Conservation (phyloP, 768 basidiomycete species). For the Boletellus ananas region DNA sequence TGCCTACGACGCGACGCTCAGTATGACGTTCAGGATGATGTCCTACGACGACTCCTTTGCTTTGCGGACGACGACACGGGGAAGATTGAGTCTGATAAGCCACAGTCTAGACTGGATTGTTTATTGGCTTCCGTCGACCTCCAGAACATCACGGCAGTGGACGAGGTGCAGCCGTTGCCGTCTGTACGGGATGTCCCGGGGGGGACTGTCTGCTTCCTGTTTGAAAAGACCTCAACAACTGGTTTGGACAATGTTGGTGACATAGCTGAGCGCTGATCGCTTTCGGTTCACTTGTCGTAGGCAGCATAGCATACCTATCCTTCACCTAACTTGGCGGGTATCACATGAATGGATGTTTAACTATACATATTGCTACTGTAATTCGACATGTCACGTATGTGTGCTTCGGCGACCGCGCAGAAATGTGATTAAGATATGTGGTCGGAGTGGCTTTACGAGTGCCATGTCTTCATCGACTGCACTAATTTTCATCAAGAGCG, state of each 20-base stretch:
- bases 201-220: slow-evolving; percentile 73
- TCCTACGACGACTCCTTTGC: slow-evolving; percentile 50
- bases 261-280: neutral
- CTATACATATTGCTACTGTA: neutral
- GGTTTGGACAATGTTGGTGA: slow-evolving; percentile 6
- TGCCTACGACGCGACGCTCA: slow-evolving; percentile 48
- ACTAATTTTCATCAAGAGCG: slow-evolving; percentile 19
- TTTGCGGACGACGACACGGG: slow-evolving; percentile 16
- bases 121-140: slow-evolving; percentile 47
- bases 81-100: slow-evolving; percentile 5
- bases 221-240: slow-evolving; percentile 51
- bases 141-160: slow-evolving; percentile 40
- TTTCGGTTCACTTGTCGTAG: neutral
- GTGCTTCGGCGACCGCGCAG: slow-evolving; percentile 11
- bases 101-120: slow-evolving; percentile 28
- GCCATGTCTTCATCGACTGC: slow-evolving; percentile 20
- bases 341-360: slow-evolving; percentile 5
- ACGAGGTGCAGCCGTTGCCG: slow-evolving; percentile 29
- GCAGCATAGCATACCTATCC: neutral
- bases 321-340: neutral
- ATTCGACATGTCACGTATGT: slow-evolving; percentile 4
- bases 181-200: slow-evolving; percentile 51
- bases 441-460: slow-evolving; percentile 3
- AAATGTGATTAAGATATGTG: slow-evolving; percentile 1
- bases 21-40: slow-evolving; percentile 58